Evolutionary conservation across 768 basidiomycete genomes (phyloP).

Genomic region (Pleurotus giganteus): DNA sequence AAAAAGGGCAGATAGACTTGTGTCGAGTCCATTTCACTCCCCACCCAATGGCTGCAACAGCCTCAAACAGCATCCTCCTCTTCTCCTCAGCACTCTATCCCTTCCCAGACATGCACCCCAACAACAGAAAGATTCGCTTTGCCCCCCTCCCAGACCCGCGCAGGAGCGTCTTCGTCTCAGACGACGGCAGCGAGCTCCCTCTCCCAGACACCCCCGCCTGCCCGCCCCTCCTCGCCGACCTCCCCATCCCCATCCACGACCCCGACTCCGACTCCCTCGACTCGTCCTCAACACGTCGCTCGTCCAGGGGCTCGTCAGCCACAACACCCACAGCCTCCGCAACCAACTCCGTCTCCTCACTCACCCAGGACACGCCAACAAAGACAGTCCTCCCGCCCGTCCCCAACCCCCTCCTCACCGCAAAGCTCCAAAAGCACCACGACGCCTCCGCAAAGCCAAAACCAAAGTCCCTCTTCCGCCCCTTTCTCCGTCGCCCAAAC

Average conservation of each 20-base stretch:
- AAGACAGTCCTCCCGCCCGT: conserved; percentile 4
- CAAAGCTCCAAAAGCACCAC: conserved; percentile 3
- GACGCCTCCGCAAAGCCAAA: neutral
- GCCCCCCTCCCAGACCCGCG: conserved; percentile 83
- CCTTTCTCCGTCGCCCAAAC: neutral
- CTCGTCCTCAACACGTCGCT: neutral
- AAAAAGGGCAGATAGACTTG: conserved; percentile 1
- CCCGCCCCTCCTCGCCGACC: conserved; percentile 17
- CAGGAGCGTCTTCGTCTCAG: conserved; percentile 42
- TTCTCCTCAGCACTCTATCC: neutral
- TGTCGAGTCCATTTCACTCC: neutral
- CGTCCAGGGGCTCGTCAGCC: conserved; percentile 2
- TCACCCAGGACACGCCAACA: conserved; percentile 4
- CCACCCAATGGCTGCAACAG: neutral
- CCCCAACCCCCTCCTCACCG: conserved; percentile 6
- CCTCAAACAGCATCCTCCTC: conserved; percentile 5
- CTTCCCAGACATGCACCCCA: neutral
- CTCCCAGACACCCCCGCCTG: conserved; percentile 19
- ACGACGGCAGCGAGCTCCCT: conserved; percentile 42
- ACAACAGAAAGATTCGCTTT: conserved; percentile 55
- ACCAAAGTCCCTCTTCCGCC: neutral
- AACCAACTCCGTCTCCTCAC: conserved; percentile 2
- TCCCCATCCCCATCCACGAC: neutral
- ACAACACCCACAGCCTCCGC: conserved; percentile 3
- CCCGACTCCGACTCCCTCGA: conserved; percentile 16